Conservation (phyloP, 78 protist genomes). For the Cavenderia fasciculata region DNA sequence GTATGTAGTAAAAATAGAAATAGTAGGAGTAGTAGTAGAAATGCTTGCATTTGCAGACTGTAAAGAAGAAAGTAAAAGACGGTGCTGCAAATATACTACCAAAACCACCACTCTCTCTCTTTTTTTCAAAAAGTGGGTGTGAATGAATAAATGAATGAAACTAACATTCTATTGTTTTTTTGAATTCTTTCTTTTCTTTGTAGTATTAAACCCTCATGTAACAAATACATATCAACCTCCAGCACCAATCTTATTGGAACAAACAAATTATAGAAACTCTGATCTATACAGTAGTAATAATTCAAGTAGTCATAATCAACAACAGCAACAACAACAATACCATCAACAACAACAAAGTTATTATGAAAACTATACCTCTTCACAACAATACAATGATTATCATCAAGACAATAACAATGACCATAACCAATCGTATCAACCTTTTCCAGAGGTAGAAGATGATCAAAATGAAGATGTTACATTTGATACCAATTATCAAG, state of each 20-base stretch:
- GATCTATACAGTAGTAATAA: slow-evolving; percentile 1
- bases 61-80: no score
- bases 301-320: neutral
- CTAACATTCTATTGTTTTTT: neutral
- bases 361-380: neutral
- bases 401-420: neutral
- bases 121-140: neutral
- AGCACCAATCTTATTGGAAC: slow-evolving; percentile 12
- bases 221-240: slow-evolving; percentile 67
- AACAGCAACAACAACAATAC: neutral
- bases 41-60: neutral
- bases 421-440: neutral
- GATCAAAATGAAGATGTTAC: neutral
- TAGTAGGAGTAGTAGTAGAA: neutral
- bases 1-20: slow-evolving; percentile 4
- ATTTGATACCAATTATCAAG: neutral
- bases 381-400: neutral
- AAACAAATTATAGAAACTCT: slow-evolving; percentile 14
- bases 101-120: no score
- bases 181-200: neutral
- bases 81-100: no score
- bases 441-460: slow-evolving; percentile 2
- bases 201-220: slow-evolving; percentile 44
- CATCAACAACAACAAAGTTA: neutral
- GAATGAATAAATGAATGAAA: neutral